phyloP scores from a whole-genome alignment of 768 basidiomycete species.

The Cystofilobasidium macerans region DNA sequence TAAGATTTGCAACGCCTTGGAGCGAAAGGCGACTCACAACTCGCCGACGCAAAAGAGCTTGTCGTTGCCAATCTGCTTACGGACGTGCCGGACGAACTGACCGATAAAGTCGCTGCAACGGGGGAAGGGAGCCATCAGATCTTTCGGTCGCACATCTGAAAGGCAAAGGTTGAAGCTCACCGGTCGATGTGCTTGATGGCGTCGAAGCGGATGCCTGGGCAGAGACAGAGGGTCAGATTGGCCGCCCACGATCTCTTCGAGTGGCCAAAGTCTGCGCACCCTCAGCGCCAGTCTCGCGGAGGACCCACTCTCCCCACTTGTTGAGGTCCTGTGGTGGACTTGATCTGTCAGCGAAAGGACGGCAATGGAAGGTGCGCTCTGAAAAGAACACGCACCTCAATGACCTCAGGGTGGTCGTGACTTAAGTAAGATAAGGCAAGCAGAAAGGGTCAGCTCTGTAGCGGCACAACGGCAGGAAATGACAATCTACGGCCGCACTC shows the following conservation, averaged over 20 bases:
- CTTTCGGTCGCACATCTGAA: no score
- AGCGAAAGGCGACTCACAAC: conserved; percentile 38
- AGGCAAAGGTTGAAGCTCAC: no score
- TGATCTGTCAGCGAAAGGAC: no score
- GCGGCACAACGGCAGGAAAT: not conserved
- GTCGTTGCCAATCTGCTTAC: conserved; percentile 37
- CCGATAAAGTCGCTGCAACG: conserved; percentile 35
- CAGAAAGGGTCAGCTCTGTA: not conserved
- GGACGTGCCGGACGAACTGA: conserved; percentile 42
- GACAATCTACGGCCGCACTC: no score
- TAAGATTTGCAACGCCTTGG: not conserved
- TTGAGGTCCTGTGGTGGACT: conserved; percentile 51
- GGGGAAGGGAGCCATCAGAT: no score
- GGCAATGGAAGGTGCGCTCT: no score
- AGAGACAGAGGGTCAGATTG: no score
- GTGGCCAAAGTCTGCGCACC: conserved; percentile 50
- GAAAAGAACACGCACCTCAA: conserved; percentile 27
- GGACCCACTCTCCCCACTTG: conserved; percentile 66
- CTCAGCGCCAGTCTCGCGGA: conserved; percentile 44
- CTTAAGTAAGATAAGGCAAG: conserved; percentile 46
- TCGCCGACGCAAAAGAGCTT: conserved; percentile 62
- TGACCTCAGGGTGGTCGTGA: conserved; percentile 69
- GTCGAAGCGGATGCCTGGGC: conserved; percentile 44
- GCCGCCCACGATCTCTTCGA: no score
- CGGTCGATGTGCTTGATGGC: conserved; percentile 72